These are phyloP conservation scores for Salix purpurea DNA, from an alignment of 345 rosid genomes.

Conservation along the genomic window DNA sequence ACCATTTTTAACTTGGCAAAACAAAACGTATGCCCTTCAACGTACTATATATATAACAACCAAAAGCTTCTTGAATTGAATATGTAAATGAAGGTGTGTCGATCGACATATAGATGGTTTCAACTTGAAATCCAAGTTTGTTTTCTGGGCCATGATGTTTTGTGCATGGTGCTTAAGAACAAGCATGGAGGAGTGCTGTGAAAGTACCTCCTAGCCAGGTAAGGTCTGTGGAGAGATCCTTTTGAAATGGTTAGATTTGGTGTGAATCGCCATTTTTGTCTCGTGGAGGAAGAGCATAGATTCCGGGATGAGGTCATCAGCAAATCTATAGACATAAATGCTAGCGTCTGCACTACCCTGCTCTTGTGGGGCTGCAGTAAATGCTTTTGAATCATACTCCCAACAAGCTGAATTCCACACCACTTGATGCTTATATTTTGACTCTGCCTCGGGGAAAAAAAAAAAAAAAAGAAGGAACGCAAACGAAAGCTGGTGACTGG, in stretches of 20 bases:
- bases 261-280: constrained; percentile 35
- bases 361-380: constrained; percentile 30
- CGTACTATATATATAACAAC: background rate
- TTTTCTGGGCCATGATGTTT: background rate
- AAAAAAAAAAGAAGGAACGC: constrained; percentile 13
- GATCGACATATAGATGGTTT: background rate
- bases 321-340: constrained; percentile 64
- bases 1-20: background rate
- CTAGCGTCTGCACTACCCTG: constrained; percentile 54
- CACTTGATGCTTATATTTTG: constrained; percentile 38
- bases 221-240: background rate
- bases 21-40: background rate
- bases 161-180: background rate
- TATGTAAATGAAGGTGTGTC: background rate
- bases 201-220: background rate
- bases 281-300: constrained; percentile 56
- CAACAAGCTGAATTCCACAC: constrained; percentile 21
- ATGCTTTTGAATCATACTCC: constrained; percentile 31
- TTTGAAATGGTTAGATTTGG: background rate
- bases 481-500: constrained; percentile 19
- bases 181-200: background rate
- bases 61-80: background rate
- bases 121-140: background rate
- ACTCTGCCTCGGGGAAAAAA: constrained; percentile 23
- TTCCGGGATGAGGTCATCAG: constrained; percentile 58